phyloP scores from a whole-genome alignment of 169 alveolate genomes.

The Perkinsus olseni region DNA sequence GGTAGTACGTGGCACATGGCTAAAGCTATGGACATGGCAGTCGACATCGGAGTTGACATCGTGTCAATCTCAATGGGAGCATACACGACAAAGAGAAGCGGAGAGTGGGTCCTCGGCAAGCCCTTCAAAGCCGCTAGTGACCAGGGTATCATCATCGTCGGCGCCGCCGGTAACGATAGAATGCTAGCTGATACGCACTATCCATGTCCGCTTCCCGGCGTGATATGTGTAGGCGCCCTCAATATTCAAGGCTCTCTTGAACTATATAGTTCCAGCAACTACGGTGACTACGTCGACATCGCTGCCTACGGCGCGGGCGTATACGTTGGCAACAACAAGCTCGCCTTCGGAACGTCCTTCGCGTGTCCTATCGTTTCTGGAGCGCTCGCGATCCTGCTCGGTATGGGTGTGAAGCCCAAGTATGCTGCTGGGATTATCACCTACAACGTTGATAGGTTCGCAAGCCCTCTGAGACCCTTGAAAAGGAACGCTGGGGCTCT shows the following conservation, averaged over 20 bases:
- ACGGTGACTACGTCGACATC: background rate
- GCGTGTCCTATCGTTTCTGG: background rate
- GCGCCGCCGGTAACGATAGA: background rate
- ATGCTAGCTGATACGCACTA: background rate
- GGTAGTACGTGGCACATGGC: background rate
- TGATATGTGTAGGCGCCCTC: background rate
- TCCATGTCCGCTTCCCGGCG: background rate
- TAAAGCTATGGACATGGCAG: background rate
- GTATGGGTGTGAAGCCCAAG: background rate
- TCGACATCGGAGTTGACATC: background rate
- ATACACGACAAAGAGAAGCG: background rate
- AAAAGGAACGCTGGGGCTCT: too few relatives aligned
- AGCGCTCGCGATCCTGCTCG: background rate
- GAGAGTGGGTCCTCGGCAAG: background rate
- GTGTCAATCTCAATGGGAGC: background rate
- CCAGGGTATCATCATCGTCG: background rate
- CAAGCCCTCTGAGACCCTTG: too few relatives aligned
- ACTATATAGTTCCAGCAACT: background rate
- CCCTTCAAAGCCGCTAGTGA: background rate
- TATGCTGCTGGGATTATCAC: too few relatives aligned
- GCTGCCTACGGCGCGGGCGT: background rate
- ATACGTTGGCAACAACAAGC: background rate
- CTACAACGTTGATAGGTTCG: too few relatives aligned
- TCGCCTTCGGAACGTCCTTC: background rate
- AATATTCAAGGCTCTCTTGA: background rate